phyloP scores from a whole-genome alignment of 768 basidiomycete genomes.

The Pleurotus salmoneostramineus region DNA sequence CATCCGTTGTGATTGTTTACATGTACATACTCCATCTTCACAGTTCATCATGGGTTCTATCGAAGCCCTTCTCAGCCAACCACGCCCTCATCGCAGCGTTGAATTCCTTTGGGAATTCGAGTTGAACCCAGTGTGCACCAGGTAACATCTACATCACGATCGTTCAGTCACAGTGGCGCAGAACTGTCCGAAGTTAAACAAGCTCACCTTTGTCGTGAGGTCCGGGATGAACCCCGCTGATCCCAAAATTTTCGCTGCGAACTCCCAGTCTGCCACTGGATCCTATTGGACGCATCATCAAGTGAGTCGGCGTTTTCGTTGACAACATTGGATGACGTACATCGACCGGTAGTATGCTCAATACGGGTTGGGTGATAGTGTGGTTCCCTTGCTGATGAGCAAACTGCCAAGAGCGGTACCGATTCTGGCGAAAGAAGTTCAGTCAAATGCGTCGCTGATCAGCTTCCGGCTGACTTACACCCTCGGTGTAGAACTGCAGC shows the following conservation, averaged over 20 bases:
- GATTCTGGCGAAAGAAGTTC: slow-evolving; percentile 28
- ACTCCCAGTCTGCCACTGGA: slow-evolving; percentile 42
- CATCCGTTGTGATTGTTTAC: too few species aligned
- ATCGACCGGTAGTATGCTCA: slow-evolving; percentile 35
- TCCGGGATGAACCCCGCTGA: slow-evolving; percentile 34
- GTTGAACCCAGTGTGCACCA: slow-evolving; percentile 66
- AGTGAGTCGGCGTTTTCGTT: background rate
- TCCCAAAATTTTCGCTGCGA: slow-evolving; percentile 26
- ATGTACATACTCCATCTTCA: background rate
- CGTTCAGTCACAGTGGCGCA: background rate
- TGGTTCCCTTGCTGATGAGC: slow-evolving; percentile 41
- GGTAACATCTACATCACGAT: slow-evolving; percentile 34
- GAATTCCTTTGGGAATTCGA: slow-evolving; percentile 52
- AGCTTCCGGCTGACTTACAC: slow-evolving; percentile 20
- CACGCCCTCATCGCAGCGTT: slow-evolving; percentile 51
- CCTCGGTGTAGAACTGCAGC: slow-evolving; percentile 59
- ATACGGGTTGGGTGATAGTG: slow-evolving; percentile 37
- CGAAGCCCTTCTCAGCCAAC: slow-evolving; percentile 27
- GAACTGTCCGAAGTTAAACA: background rate
- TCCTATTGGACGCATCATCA: slow-evolving; percentile 26
- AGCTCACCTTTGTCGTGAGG: slow-evolving; percentile 32
- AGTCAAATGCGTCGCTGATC: background rate
- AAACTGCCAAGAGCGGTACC: slow-evolving; percentile 32
- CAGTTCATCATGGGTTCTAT: slow-evolving; percentile 10
- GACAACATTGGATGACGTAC: slow-evolving; percentile 18